These are phyloP conservation scores for Aspergillus sp. DNA, from an alignment of 2,329 filamentous ascomycete species.

Conservation along the genomic window DNA sequence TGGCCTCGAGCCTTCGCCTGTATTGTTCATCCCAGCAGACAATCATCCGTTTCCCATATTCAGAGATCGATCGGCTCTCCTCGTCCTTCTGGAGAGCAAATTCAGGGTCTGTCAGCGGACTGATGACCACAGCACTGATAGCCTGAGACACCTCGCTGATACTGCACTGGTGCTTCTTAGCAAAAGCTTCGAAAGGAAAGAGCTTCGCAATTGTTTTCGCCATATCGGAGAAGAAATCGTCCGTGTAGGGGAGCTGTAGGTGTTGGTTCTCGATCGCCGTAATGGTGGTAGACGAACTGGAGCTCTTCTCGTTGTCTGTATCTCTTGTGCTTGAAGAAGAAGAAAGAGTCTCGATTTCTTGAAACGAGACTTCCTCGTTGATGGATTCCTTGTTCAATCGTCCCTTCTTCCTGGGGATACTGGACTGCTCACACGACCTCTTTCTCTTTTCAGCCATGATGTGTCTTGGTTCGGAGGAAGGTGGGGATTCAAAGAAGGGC, in stretches of 20 bases:
- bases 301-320: no score
- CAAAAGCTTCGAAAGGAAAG: slow-evolving; percentile 22
- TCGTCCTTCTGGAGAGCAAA: slow-evolving; percentile 3
- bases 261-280: not conserved
- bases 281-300: not conserved
- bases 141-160: slow-evolving; percentile 13
- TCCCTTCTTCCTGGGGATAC: no score
- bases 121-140: slow-evolving; percentile 14
- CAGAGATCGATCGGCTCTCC: not conserved
- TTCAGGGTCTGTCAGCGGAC: slow-evolving; percentile 11
- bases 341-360: no score
- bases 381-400: no score
- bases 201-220: slow-evolving; percentile 10
- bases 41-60: slow-evolving; percentile 7
- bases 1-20: no score
- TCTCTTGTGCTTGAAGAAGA: no score
- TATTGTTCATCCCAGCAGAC: slow-evolving; percentile 1
- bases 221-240: slow-evolving; percentile 20
- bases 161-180: slow-evolving; percentile 15
- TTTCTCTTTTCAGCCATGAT: no score
- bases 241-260: slow-evolving; percentile 5
- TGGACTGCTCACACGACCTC: no score
- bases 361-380: no score
- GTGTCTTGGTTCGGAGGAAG: no score
- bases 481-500: no score